Percentiles rank a stretch among this genome's conserved stretches.
Conservation (phyloP, 192 early-diverging fungal species). For the Funneliformis geosporum region DNA sequence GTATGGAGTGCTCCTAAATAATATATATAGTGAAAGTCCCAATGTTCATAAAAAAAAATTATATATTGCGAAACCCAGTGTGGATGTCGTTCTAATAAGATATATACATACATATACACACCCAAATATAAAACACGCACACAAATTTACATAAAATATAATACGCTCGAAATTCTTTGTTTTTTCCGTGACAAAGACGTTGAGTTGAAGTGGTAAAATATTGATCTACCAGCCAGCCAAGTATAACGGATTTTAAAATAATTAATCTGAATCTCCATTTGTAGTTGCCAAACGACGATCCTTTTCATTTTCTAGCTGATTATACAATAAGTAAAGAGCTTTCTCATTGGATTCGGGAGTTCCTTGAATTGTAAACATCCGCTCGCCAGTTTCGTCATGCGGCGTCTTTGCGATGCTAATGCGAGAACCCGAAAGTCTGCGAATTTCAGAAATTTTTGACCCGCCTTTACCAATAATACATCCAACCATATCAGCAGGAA, state of each 20-base stretch:
- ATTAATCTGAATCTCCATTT: constrained; percentile 29
- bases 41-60: constrained; percentile 19
- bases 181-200: constrained; percentile 1
- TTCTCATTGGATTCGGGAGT: constrained; percentile 83
- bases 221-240: not conserved
- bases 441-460: constrained; percentile 78
- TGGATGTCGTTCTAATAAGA: constrained; percentile 14
- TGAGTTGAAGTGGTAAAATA: not conserved
- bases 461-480: constrained; percentile 97
- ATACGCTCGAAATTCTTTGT: not conserved
- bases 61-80: not conserved
- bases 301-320: constrained; percentile 86
- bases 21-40: constrained; percentile 1
- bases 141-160: constrained; percentile 3
- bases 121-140: constrained; percentile 10
- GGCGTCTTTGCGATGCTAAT: constrained; percentile 89
- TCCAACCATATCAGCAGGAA: constrained; percentile 95
- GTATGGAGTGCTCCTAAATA: constrained; percentile 16
- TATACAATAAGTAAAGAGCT: constrained; percentile 89
- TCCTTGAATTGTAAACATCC: constrained; percentile 92
- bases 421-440: constrained; percentile 75
- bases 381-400: constrained; percentile 77
- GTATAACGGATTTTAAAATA: not conserved
- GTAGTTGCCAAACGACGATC: constrained; percentile 63
- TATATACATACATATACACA: constrained; percentile 26